Percentiles rank a stretch among this genome's conserved stretches.
Conservation (phyloP, 2,329 filamentous ascomycete genomes). For the Alternaria arborescens region DNA sequence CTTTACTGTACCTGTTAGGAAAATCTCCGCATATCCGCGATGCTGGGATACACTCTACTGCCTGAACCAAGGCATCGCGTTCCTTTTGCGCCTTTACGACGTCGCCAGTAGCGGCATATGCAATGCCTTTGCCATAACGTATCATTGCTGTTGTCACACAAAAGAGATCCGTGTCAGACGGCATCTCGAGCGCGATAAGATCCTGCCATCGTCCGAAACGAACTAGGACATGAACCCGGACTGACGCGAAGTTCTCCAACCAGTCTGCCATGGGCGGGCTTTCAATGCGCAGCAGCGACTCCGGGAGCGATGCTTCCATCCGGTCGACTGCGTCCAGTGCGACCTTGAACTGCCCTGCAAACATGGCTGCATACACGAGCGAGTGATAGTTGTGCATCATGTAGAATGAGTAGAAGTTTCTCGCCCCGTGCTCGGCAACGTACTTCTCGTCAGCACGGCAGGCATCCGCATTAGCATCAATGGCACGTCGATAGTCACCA, state of each 20-base stretch:
- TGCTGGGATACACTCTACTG: constrained; percentile 62
- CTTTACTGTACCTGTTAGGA: constrained; percentile 63
- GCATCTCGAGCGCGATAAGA: constrained; percentile 65
- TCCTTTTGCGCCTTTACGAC: constrained; percentile 65
- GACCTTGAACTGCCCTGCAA: constrained; percentile 70
- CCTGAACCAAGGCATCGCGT: constrained; percentile 60
- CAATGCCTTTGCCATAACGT: constrained; percentile 74
- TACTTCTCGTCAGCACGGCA: constrained; percentile 74
- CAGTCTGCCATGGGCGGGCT: constrained; percentile 79
- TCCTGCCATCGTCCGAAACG: constrained; percentile 78
- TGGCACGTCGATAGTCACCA: constrained; percentile 73
- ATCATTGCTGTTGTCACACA: constrained; percentile 73
- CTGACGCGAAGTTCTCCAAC: constrained; percentile 74
- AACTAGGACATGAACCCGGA: constrained; percentile 74
- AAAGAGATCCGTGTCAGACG: constrained; percentile 68
- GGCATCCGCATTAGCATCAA: constrained; percentile 72
- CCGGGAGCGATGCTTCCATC: constrained; percentile 70
- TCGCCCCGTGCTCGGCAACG: constrained; percentile 64
- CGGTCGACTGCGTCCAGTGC: constrained; percentile 68
- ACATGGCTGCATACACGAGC: constrained; percentile 79
- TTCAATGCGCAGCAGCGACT: constrained; percentile 68
- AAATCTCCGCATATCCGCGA: constrained; percentile 69
- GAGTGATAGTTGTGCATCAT: constrained; percentile 79
- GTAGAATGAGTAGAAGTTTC: constrained; percentile 81
- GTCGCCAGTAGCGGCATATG: constrained; percentile 66